These are phyloP conservation scores for Larix sibirica DNA, from an alignment of 83 land plant species.

Conservation along the genomic window DNA sequence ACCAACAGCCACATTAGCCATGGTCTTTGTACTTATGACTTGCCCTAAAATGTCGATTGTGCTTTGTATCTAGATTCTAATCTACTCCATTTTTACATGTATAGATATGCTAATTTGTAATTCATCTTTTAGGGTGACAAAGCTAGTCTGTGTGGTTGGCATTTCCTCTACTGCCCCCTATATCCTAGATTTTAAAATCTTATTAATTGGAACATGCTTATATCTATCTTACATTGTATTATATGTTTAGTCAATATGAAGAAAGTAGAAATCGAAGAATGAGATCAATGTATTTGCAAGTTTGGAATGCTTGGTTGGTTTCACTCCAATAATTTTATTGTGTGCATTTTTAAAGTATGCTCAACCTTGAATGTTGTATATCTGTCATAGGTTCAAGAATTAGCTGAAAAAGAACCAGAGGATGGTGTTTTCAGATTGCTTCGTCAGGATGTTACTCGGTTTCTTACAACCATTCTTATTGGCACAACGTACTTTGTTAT, in stretches of 20 bases:
- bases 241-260: neutral
- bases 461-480: conserved; percentile 92
- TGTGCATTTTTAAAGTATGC: neutral
- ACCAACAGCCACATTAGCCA: neutral
- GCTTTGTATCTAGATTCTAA: neutral
- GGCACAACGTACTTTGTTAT: conserved; percentile 83
- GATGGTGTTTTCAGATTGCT: conserved; percentile 93
- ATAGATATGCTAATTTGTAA: neutral
- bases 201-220: neutral
- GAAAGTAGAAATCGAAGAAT: neutral
- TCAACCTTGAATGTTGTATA: neutral
- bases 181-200: neutral
- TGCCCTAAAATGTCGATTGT: neutral
- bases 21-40: neutral
- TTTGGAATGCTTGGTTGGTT: neutral
- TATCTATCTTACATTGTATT: neutral
- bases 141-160: neutral
- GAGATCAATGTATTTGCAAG: neutral
- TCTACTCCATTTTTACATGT: conserved; percentile 1
- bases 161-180: neutral
- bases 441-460: conserved; percentile 91
- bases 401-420: conserved; percentile 94
- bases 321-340: neutral
- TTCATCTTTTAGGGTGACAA: conserved; percentile 1
- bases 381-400: conserved; percentile 75